phyloP scores from a whole-genome alignment of 768 basidiomycete genomes.

The Ramaria sp. region DNA sequence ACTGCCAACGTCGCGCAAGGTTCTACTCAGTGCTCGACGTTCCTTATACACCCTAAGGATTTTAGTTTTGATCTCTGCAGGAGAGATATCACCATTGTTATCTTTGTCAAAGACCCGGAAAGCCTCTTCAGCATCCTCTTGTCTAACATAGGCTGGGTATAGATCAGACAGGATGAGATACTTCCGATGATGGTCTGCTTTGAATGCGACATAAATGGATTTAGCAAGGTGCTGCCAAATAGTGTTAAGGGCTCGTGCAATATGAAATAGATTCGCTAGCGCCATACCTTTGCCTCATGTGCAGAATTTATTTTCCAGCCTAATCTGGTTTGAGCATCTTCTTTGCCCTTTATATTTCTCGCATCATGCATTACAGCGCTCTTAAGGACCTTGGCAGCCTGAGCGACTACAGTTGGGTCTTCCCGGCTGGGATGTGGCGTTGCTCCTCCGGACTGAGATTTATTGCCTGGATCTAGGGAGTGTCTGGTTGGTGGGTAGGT shows the following conservation, averaged over 20 bases:
- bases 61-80: conserved; percentile 61
- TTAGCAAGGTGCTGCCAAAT: conserved; percentile 52
- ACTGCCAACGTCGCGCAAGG: conserved; percentile 63
- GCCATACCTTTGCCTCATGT: conserved; percentile 53
- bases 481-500: not conserved
- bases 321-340: conserved; percentile 26
- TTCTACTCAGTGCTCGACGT: conserved; percentile 61
- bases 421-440: conserved; percentile 10
- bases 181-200: conserved; percentile 29
- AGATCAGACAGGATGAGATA: conserved; percentile 65
- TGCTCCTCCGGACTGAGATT: not conserved
- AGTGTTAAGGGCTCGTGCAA: conserved; percentile 1
- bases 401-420: conserved; percentile 29
- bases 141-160: conserved; percentile 51
- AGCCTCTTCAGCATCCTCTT: conserved; percentile 46
- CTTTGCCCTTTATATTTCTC: conserved; percentile 48
- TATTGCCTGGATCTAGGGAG: not conserved
- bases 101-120: conserved; percentile 73
- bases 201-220: conserved; percentile 52
- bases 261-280: not conserved
- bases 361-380: conserved; percentile 69
- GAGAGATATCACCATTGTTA: conserved; percentile 65
- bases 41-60: conserved; percentile 69
- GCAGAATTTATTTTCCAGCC: conserved; percentile 43
- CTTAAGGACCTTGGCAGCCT: conserved; percentile 56